phyloP scores from a whole-genome alignment of 164 flowering plant species.

The Brasenia schreberi region DNA sequence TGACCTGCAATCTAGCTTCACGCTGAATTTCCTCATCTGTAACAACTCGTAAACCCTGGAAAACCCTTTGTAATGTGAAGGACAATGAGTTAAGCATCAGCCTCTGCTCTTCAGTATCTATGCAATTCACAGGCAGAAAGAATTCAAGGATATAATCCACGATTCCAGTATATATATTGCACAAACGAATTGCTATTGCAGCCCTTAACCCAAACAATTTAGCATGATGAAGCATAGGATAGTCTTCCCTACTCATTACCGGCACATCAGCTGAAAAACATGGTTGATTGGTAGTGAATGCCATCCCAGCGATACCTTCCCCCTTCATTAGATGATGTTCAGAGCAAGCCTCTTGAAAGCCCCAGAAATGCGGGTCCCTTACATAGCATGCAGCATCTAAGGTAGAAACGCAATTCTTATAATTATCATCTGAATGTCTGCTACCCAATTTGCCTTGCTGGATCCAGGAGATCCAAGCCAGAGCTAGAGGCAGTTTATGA shows the following conservation, averaged over 20 bases:
- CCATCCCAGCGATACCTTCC: conserved; percentile 70
- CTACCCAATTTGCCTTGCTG: conserved; percentile 62
- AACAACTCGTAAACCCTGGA: conserved; percentile 31
- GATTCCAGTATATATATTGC: conserved; percentile 32
- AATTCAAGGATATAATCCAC: conserved; percentile 52
- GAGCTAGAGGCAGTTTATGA: conserved; percentile 74
- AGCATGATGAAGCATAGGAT: conserved; percentile 85
- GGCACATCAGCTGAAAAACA: conserved; percentile 61
- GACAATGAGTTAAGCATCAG: conserved; percentile 34
- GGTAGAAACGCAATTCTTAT: conserved; percentile 48
- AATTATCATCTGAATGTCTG: conserved; percentile 62
- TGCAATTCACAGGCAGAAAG: conserved; percentile 28
- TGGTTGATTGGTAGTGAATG: conserved; percentile 61
- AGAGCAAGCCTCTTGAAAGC: conserved; percentile 86
- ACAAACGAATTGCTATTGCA: conserved; percentile 59
- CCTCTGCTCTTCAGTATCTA: conserved; percentile 20
- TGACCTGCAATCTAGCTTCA: conserved; percentile 13
- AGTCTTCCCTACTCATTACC: conserved; percentile 40
- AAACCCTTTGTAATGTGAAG: conserved; percentile 29
- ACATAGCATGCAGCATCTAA: conserved; percentile 59
- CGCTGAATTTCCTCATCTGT: conserved; percentile 43
- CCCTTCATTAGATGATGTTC: conserved; percentile 79
- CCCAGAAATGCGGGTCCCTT: conserved; percentile 29
- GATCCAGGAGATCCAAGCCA: conserved; percentile 70
- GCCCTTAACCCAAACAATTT: conserved; percentile 42